These are phyloP conservation scores for Juglanconis sp. DNA, from an alignment of 2,329 filamentous ascomycete genomes.

Conservation along the genomic window DNA sequence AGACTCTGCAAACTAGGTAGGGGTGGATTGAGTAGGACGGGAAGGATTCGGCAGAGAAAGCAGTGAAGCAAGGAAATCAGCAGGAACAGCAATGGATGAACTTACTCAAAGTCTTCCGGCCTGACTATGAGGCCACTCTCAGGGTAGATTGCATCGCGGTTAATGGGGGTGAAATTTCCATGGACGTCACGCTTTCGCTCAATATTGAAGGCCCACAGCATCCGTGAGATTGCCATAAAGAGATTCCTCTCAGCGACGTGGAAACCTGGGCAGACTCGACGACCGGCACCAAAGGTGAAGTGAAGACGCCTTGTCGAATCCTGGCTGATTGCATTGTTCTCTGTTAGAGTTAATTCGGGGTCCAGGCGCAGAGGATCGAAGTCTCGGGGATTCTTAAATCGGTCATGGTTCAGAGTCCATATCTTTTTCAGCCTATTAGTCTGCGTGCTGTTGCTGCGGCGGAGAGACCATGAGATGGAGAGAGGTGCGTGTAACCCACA, in stretches of 20 bases:
- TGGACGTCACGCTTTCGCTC: not conserved
- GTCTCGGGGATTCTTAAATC: not conserved
- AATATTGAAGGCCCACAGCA: not conserved
- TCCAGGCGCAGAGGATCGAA: not conserved
- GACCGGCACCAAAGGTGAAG: conserved; percentile 1
- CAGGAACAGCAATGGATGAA: not conserved
- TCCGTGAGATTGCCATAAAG: not conserved
- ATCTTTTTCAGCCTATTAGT: not conserved
- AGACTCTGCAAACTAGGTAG: too few species aligned
- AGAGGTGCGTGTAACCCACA: not conserved
- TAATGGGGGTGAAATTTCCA: not conserved
- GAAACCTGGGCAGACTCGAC: not conserved
- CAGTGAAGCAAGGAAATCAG: not conserved
- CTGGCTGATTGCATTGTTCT: conserved; percentile 3
- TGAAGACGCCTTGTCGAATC: not conserved
- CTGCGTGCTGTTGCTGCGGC: not conserved
- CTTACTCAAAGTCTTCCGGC: not conserved
- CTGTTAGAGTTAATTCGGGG: not conserved
- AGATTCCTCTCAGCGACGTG: not conserved
- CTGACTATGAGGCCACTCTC: not conserved
- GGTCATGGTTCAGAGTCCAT: not conserved
- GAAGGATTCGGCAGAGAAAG: too few species aligned
- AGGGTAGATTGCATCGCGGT: not conserved
- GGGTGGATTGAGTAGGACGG: too few species aligned
- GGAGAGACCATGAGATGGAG: not conserved